These are phyloP conservation scores for Cladorrhinum sp. DNA, from an alignment of 2,329 filamentous ascomycete genomes.

Conservation along the genomic window DNA sequence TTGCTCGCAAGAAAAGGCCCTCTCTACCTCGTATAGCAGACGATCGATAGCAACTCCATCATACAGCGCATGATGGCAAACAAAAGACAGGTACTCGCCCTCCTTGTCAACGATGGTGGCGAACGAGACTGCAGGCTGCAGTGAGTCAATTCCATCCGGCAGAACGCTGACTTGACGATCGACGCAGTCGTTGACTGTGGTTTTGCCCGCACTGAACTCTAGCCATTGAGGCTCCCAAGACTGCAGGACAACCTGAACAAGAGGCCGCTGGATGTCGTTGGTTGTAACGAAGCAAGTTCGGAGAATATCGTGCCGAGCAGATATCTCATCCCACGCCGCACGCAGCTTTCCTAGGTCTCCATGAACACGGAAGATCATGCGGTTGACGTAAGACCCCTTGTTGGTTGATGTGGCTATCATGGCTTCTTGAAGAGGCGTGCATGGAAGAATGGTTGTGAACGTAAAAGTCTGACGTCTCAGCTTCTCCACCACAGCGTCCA, in stretches of 20 bases:
- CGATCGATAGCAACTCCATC: conserved; percentile 74
- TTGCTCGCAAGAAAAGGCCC: conserved; percentile 43
- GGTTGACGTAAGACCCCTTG: conserved; percentile 65
- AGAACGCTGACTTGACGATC: conserved; percentile 41
- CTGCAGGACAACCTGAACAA: conserved; percentile 67
- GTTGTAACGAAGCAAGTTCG: conserved; percentile 73
- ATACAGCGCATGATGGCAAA: conserved; percentile 78
- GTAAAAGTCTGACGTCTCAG: conserved; percentile 33
- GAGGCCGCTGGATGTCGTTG: conserved; percentile 56
- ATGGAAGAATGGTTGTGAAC: conserved; percentile 65
- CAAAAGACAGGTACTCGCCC: conserved; percentile 43
- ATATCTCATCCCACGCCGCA: conserved; percentile 60
- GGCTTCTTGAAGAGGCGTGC: conserved; percentile 81
- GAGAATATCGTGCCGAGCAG: conserved; percentile 69
- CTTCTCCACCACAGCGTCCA: conserved; percentile 30
- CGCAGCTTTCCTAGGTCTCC: conserved; percentile 50
- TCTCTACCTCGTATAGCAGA: conserved; percentile 69
- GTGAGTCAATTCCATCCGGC: conserved; percentile 42
- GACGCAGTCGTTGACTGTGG: conserved; percentile 36
- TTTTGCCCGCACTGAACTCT: conserved; percentile 30
- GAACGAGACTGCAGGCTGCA: conserved; percentile 45
- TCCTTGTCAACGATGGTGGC: conserved; percentile 37
- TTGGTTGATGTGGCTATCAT: conserved; percentile 66
- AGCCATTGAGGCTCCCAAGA: conserved; percentile 43
- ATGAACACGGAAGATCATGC: conserved; percentile 60